A percentile compares a stretch with the other conserved stretches of the same genome.
Conservation (phyloP, 768 basidiomycete genomes). For the Pulveroboletus sp. region DNA sequence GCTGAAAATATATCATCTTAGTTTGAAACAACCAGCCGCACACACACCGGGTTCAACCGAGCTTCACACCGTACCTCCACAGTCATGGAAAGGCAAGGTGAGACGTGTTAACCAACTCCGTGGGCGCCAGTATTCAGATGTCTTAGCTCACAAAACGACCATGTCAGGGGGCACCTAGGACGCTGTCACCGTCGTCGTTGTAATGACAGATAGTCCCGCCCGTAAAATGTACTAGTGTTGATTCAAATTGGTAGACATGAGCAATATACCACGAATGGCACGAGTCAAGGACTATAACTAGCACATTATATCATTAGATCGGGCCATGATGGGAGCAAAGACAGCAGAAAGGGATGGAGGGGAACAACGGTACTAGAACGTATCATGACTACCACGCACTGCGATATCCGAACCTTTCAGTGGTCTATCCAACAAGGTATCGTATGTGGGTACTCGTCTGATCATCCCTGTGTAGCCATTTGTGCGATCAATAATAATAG, state of each 20-base stretch:
- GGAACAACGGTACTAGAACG: neutral
- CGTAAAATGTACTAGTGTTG: neutral
- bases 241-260: neutral
- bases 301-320: slow-evolving; percentile 11
- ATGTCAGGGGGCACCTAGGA: too few relatives aligned
- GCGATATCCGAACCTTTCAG: slow-evolving; percentile 2
- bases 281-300: neutral
- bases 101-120: too few relatives aligned
- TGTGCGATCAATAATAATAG: slow-evolving; percentile 11
- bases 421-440: slow-evolving; percentile 17
- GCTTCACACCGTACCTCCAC: too few relatives aligned
- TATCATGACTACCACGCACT: slow-evolving; percentile 1
- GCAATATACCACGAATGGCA: neutral
- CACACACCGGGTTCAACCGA: too few relatives aligned
- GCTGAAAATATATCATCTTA: too few relatives aligned
- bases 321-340: slow-evolving; percentile 2
- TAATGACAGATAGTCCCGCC: neutral
- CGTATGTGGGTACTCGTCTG: slow-evolving; percentile 7
- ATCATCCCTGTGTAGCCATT: slow-evolving; percentile 10
- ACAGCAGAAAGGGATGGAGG: neutral
- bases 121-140: too few relatives aligned
- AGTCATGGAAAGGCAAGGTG: too few relatives aligned
- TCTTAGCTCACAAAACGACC: too few relatives aligned
- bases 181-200: too few relatives aligned
- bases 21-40: too few relatives aligned